These are phyloP conservation scores for Petunia axillaris DNA, from an alignment of 257 asterid species.

Conservation along the genomic window DNA sequence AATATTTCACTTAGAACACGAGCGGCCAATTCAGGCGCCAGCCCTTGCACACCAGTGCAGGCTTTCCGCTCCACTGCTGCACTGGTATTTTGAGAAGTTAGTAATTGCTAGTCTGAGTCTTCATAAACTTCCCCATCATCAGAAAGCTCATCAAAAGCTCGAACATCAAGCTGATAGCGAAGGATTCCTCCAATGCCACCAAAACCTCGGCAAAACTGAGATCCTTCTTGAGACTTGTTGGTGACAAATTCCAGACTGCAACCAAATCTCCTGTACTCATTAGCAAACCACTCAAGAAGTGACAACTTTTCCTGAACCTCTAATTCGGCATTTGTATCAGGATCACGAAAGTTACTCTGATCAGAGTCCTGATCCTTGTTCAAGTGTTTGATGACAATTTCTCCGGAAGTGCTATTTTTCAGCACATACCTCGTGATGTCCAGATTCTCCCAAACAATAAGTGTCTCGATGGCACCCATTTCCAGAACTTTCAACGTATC, in stretches of 20 bases:
- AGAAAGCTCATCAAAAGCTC: constrained; percentile 32
- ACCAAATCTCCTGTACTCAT: constrained; percentile 29
- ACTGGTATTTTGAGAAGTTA: constrained; percentile 14
- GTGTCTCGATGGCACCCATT: constrained; percentile 34
- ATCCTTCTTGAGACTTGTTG: constrained; percentile 33
- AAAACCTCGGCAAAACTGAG: constrained; percentile 33
- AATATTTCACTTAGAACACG: neutral
- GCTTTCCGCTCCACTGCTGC: constrained; percentile 21
- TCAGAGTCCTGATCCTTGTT: constrained; percentile 33
- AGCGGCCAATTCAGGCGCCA: neutral
- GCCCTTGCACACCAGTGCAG: constrained; percentile 31
- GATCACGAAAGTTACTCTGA: constrained; percentile 28
- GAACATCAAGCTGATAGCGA: constrained; percentile 35
- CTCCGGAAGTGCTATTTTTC: constrained; percentile 27
- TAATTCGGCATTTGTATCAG: constrained; percentile 27
- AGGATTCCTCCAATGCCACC: constrained; percentile 34
- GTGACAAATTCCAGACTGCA: constrained; percentile 30
- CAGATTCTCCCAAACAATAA: constrained; percentile 35
- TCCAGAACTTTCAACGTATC: constrained; percentile 35
- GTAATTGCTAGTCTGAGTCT: constrained; percentile 33
- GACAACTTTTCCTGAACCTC: constrained; percentile 32
- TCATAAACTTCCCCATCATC: constrained; percentile 27
- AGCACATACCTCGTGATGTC: constrained; percentile 27
- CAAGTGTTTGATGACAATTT: constrained; percentile 20
- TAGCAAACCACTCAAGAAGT: constrained; percentile 33